Percentiles rank a stretch among this genome's conserved stretches.
phyloP scores from a whole-genome alignment of 768 basidiomycete genomes.

The Lyophyllum decastes region DNA sequence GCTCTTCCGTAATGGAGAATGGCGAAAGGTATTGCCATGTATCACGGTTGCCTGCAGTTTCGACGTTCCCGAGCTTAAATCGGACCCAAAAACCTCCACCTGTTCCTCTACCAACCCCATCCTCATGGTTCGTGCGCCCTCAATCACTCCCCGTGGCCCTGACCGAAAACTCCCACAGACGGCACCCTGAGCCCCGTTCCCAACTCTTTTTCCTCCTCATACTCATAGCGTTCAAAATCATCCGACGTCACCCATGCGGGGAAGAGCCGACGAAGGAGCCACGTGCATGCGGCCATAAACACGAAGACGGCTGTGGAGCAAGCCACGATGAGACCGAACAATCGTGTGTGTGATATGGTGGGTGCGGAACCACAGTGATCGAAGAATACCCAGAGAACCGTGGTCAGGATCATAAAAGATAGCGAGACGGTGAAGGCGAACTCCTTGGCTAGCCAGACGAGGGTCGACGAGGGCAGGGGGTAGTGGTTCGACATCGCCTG shows the following conservation, averaged over 20 bases:
- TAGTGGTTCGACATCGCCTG: neutral
- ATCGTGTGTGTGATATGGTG: neutral
- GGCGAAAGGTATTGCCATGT: no score
- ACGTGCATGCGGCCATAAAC: neutral
- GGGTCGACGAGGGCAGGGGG: neutral
- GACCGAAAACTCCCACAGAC: neutral
- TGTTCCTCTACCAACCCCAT: neutral
- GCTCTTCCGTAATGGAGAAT: no score
- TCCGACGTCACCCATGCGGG: neutral
- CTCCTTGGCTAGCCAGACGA: slow-evolving; percentile 1
- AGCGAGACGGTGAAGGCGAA: slow-evolving; percentile 5
- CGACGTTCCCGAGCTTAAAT: no score
- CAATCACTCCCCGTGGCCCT: neutral
- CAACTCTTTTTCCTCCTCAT: neutral
- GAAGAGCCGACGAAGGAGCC: neutral
- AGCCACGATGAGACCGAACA: slow-evolving; percentile 1
- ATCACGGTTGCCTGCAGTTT: no score
- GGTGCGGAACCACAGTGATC: neutral
- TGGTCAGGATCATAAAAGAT: slow-evolving; percentile 3
- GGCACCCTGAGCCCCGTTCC: neutral
- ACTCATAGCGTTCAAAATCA: neutral
- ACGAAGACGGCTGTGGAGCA: slow-evolving; percentile 6
- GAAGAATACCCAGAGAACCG: neutral
- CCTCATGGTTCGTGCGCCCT: no score
- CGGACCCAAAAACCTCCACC: neutral